Conservation (phyloP, 108 stramenopile genomes). For the Conticribra weissflogii region DNA sequence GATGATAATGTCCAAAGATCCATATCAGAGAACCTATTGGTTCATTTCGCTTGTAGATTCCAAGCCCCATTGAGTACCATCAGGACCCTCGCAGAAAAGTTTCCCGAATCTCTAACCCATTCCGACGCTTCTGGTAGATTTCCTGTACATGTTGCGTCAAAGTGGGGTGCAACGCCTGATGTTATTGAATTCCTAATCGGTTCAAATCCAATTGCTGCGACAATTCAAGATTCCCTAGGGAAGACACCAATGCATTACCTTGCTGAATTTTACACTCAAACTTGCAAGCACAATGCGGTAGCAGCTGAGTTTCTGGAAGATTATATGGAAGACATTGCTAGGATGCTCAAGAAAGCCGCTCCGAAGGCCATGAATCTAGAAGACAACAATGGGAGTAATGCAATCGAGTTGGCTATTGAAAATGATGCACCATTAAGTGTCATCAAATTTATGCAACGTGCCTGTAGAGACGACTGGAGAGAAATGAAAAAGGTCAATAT, state of each 20-base stretch:
- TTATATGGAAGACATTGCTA: background rate
- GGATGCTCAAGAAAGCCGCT: background rate
- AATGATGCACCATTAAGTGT: background rate
- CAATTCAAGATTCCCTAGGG: constrained; percentile 5
- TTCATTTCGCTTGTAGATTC: constrained; percentile 9
- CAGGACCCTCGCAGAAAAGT: background rate
- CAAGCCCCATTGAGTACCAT: constrained; percentile 4
- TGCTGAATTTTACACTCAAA: background rate
- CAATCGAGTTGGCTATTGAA: constrained; percentile 5
- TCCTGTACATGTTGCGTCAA: constrained; percentile 14
- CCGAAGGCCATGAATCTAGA: constrained; percentile 18
- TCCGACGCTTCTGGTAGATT: constrained; percentile 4
- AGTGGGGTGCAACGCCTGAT: constrained; percentile 6
- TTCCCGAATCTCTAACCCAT: background rate
- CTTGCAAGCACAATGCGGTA: background rate
- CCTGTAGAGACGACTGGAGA: constrained; percentile 7
- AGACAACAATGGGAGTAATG: constrained; percentile 6
- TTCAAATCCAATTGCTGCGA: constrained; percentile 7
- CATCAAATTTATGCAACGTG: constrained; percentile 18
- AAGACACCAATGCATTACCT: constrained; percentile 21
- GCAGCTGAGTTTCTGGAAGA: background rate
- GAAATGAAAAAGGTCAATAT: background rate
- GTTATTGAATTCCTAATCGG: constrained; percentile 11
- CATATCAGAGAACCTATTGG: constrained; percentile 2
- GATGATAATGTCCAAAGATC: no score